Evolutionary conservation across 2,329 filamentous ascomycete species (phyloP), one percentile per base, ranked within the genome.

Genomic region (Scopulariopsis brevicaulis): DNA sequence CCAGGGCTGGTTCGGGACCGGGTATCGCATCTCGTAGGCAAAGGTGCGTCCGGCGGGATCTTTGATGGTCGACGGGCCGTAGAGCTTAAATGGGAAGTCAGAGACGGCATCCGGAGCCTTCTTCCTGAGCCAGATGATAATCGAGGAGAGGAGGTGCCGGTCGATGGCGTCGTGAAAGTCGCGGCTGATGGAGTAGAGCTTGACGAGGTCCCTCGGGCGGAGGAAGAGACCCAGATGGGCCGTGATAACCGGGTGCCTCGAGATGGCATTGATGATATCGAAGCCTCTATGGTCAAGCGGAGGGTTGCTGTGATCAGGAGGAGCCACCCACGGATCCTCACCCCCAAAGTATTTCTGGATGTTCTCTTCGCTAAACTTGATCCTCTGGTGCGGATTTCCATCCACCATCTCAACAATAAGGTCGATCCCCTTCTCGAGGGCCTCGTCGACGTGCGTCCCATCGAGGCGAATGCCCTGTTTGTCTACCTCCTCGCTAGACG

Each of bases 171-270:
- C 67, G 65, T 90, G 79, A 65, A 89, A 86, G 40, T 78, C 74
- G 58, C 75, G 80, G 67, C 81, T 87, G 62, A 83, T 80, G 62
- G 78, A 74, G 73, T 87, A 90, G 37, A 91, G 75, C 52, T 73
- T 77, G 60, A 90, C 67, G 7, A 91, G 73, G 57, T 85, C 82
- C 15, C 71, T 65, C 0, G 81, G 70, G 8, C 69, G 67, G 22
- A 90, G 75, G 59, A 80, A 73, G 62, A 76, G 75, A 59, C 79
- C 77, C 8, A 89, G 64, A 54, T 78, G 71, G 53, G 84, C 71
- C 52, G 78, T 69, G 4, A 89, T 69, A 57, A 84, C 79, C 4
- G 77, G 68, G 61, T 72, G 72, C 53, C 69, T 69, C 58, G 71
- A 73, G 18, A 81, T 59, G 0, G 68, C 70, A 40, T 69, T 70